A percentile compares a stretch with the other conserved stretches of the same genome.
Conservation (phyloP, 1,284 basidiomycete species). For the Phaffia rhodozyma region DNA sequence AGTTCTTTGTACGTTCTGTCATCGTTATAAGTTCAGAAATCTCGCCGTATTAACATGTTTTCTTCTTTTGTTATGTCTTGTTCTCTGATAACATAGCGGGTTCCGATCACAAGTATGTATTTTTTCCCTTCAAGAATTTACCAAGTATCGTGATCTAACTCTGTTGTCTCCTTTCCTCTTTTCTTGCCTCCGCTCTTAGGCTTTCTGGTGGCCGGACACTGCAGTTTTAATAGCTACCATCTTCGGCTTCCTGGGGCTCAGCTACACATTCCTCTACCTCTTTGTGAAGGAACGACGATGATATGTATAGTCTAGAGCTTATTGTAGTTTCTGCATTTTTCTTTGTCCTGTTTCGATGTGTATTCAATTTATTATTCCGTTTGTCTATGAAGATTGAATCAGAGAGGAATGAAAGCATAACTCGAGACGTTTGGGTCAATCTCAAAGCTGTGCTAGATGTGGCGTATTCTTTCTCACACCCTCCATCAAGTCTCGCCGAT, state of each 20-base stretch:
- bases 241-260: conserved; percentile 55
- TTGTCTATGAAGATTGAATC: no score
- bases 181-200: conserved; percentile 37
- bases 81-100: not conserved
- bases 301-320: not conserved
- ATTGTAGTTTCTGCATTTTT: no score
- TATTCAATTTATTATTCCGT: no score
- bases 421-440: no score
- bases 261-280: conserved; percentile 68
- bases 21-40: conserved; percentile 48
- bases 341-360: no score
- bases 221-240: conserved; percentile 72
- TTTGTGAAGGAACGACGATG: conserved; percentile 82
- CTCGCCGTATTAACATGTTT: conserved; percentile 74
- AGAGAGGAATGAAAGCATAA: no score
- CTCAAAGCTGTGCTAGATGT: no score
- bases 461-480: no score
- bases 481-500: no score
- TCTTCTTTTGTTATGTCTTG: conserved; percentile 21
- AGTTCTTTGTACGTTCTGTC: no score
- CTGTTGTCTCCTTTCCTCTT: not conserved
- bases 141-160: not conserved
- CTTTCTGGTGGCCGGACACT: conserved; percentile 94
- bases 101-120: not conserved
- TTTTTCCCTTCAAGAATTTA: not conserved